phyloP scores from a whole-genome alignment of 2,329 filamentous ascomycete species.

The Ascochyta koolunga region DNA sequence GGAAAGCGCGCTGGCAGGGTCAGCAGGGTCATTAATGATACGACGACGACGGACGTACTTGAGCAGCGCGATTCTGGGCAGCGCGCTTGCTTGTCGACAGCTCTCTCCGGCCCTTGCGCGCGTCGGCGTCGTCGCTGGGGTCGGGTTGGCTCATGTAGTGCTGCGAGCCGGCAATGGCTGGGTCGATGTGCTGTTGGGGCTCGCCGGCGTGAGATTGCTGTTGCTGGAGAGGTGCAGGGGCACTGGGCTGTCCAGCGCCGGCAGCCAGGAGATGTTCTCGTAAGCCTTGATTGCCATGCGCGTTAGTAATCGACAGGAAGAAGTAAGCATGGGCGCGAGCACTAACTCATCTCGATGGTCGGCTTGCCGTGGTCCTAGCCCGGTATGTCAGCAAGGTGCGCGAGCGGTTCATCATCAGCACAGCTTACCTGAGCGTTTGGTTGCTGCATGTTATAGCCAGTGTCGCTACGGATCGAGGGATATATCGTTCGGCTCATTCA shows the following conservation, averaged over 20 bases:
- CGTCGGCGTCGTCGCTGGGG: constrained; percentile 53
- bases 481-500: constrained; percentile 40
- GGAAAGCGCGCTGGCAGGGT: constrained; percentile 79
- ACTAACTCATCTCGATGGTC: constrained; percentile 53
- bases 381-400: constrained; percentile 35
- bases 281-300: constrained; percentile 56
- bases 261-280: constrained; percentile 67
- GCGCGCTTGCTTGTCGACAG: constrained; percentile 95
- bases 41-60: constrained; percentile 63
- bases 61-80: constrained; percentile 93
- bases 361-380: constrained; percentile 42
- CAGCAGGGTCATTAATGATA: constrained; percentile 24
- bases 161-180: constrained; percentile 59
- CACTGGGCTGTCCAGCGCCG: constrained; percentile 51
- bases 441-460: constrained; percentile 45
- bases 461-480: constrained; percentile 42
- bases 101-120: constrained; percentile 78
- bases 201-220: constrained; percentile 49
- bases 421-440: constrained; percentile 61
- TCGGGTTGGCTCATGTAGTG: constrained; percentile 57
- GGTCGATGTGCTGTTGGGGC: constrained; percentile 62
- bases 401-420: constrained; percentile 14
- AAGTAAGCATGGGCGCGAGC: constrained; percentile 16
- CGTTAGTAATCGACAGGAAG: constrained; percentile 41
- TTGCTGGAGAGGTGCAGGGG: constrained; percentile 26